phyloP scores from a whole-genome alignment of 2,329 filamentous ascomycete species.

The Fusarium beomiforme region DNA sequence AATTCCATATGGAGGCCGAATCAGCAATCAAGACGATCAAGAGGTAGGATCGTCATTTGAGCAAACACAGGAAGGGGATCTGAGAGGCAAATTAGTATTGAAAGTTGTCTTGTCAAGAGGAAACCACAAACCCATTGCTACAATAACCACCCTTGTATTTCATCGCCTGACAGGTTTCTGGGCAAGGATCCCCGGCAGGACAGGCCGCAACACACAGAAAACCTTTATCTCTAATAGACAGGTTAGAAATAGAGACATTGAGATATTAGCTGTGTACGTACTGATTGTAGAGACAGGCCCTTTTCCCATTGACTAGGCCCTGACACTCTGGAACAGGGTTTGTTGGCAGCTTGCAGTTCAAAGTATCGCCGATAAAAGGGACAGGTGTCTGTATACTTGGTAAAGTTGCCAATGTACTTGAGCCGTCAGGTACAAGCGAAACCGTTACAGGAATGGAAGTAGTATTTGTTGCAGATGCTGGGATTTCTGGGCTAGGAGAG shows the following conservation, averaged over 20 bases:
- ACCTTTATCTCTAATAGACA: rapidly evolving
- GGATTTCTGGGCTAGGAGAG: neutral
- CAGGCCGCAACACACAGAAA: neutral
- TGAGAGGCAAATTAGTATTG: neutral
- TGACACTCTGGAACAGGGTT: neutral
- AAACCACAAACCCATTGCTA: neutral
- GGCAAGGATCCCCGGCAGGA: rapidly evolving
- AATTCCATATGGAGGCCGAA: no score
- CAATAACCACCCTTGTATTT: neutral
- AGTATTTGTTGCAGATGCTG: neutral
- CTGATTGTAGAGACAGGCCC: neutral
- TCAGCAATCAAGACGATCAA: no score
- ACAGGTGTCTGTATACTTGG: neutral
- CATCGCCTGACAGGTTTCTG: neutral
- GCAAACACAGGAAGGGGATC: rapidly evolving
- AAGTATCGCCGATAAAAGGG: neutral
- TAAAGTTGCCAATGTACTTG: neutral
- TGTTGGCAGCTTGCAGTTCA: neutral
- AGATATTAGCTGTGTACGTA: rapidly evolving
- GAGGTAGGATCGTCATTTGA: neutral
- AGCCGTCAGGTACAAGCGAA: neutral
- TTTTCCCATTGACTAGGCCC: neutral
- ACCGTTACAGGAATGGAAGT: neutral
- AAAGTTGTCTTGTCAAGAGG: rapidly evolving
- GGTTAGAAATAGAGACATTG: neutral